Base-by-base conservation (phyloP, 2,329 filamentous ascomycete species). In the Aspergillus tubingensis region DNA sequence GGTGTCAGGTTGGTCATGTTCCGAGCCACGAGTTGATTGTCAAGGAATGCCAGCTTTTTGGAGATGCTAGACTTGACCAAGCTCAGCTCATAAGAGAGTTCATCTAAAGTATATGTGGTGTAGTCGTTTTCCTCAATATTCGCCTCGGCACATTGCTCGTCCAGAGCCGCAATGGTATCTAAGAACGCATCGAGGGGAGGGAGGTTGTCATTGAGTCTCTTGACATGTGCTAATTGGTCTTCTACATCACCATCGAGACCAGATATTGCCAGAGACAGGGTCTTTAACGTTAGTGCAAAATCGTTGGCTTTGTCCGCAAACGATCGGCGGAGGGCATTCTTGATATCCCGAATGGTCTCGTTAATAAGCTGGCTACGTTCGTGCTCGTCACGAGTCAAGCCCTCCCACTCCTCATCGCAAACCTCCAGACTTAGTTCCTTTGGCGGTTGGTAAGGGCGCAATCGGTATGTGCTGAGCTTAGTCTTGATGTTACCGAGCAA, bases 71-170 rank as follows among this genome's bases (percentile, higher is more conserved):
- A 89, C 74, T 92, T 93, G 59, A 98, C 95, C 30, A 99, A 84
- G 15, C 91, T 88, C 60, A 98, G 84, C 78, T 99, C 95, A 79
- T 99, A 99, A 62, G 88, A 88, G 44, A 99, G 84, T 78, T 99
- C 95, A 73, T 99, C 95, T 75, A 98, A 95, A 8, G 94, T 96
- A 79, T 98, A 98, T 8, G 94, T 98, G n/a, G 95, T 99, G 76
- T 95, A 98, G 80, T 99, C 95, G 77, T 99, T 99, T 72, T 99
- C 95, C 77, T 99, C 95, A 65, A 99, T 97, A 75, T 99, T 98
- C 63, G 95, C 95, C 80, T 98, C 94, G 62, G 89, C 86, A 74
- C 95, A 99, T 78, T 96, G 92, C 65, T 87, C 86, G 72, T 97
- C 93, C 51, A 98, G 85, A 10, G 86, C 87, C 13, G 88, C 91